phyloP scores from a whole-genome alignment of 352 stramenopile species.

The Phytophthora citricola region DNA sequence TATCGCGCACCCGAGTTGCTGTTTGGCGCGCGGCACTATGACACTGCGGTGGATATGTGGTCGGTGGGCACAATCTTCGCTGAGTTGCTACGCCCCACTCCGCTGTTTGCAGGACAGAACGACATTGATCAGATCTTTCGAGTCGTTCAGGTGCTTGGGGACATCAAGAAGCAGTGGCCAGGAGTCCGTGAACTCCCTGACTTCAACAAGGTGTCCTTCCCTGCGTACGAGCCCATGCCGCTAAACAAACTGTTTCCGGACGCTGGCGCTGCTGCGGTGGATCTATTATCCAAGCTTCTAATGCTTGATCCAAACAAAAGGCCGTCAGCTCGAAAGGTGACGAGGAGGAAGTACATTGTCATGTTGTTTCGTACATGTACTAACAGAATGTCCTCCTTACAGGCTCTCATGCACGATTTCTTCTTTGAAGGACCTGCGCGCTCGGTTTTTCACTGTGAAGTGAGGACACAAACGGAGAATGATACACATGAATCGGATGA shows the following conservation, averaged over 20 bases:
- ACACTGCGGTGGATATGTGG: constrained; percentile 77
- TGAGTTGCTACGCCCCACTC: constrained; percentile 64
- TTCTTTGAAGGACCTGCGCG: constrained; percentile 46
- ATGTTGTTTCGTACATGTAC: background rate
- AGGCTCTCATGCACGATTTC: constrained; percentile 55
- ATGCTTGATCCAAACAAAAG: constrained; percentile 33
- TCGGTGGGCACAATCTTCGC: constrained; percentile 68
- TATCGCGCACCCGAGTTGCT: constrained; percentile 86
- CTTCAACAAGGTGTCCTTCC: constrained; percentile 76
- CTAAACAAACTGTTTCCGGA: constrained; percentile 60
- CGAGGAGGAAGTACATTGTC: background rate
- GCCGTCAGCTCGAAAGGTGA: constrained; percentile 52
- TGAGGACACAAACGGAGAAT: background rate
- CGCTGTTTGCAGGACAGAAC: constrained; percentile 82
- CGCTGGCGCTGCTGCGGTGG: constrained; percentile 41
- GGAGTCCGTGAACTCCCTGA: constrained; percentile 62
- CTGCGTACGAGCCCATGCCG: constrained; percentile 52
- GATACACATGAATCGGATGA: constrained; percentile 22
- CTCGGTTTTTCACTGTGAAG: constrained; percentile 25
- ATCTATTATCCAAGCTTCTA: constrained; percentile 56
- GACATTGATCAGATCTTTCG: constrained; percentile 86
- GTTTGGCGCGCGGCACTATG: constrained; percentile 72
- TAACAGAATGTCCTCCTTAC: background rate
- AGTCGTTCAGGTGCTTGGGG: constrained; percentile 71
- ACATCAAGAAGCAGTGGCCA: constrained; percentile 61